Evolutionary conservation across 2,329 filamentous ascomycete species (phyloP).

Genomic region (Exophiala xenobiotica): DNA sequence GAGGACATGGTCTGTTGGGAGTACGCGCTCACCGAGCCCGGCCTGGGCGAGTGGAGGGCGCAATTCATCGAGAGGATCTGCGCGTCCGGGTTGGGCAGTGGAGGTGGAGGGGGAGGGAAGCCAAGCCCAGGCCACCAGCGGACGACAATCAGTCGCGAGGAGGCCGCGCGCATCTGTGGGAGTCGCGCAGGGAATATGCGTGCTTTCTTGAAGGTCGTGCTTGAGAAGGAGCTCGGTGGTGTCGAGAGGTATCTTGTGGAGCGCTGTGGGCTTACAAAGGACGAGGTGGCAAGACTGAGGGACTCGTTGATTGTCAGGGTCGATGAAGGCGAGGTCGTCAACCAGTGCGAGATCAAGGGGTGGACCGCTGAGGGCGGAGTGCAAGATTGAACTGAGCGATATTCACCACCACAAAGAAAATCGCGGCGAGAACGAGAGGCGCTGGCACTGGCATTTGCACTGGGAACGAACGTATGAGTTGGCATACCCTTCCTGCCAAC

Average conservation of each 20-base stretch:
- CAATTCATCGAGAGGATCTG: slow-evolving; percentile 29
- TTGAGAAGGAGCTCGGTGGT: slow-evolving; percentile 30
- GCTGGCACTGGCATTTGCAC: neutral
- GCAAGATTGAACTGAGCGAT: slow-evolving; percentile 11
- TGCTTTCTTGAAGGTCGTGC: slow-evolving; percentile 25
- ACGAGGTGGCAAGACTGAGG: slow-evolving; percentile 26
- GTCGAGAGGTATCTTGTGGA: slow-evolving; percentile 25
- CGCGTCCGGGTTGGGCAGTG: slow-evolving; percentile 17
- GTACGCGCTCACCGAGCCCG: slow-evolving; percentile 66
- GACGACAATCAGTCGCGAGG: slow-evolving; percentile 23
- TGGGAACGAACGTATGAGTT: too few relatives aligned
- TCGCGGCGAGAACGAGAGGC: neutral
- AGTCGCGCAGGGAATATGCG: slow-evolving; percentile 29
- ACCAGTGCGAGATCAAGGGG: slow-evolving; percentile 12
- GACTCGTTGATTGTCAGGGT: slow-evolving; percentile 22
- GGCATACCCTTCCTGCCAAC: too few relatives aligned
- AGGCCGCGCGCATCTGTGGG: slow-evolving; percentile 29
- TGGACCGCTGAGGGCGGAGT: slow-evolving; percentile 29
- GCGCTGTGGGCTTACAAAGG: slow-evolving; percentile 25
- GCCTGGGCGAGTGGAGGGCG: slow-evolving; percentile 44
- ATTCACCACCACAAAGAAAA: neutral
- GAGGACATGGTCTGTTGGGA: slow-evolving; percentile 63
- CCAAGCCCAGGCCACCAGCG: neutral
- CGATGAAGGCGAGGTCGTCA: slow-evolving; percentile 18
- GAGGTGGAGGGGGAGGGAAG: slow-evolving; percentile 13